Conservation (phyloP, 768 basidiomycete genomes). For the Hericium erinaceus region DNA sequence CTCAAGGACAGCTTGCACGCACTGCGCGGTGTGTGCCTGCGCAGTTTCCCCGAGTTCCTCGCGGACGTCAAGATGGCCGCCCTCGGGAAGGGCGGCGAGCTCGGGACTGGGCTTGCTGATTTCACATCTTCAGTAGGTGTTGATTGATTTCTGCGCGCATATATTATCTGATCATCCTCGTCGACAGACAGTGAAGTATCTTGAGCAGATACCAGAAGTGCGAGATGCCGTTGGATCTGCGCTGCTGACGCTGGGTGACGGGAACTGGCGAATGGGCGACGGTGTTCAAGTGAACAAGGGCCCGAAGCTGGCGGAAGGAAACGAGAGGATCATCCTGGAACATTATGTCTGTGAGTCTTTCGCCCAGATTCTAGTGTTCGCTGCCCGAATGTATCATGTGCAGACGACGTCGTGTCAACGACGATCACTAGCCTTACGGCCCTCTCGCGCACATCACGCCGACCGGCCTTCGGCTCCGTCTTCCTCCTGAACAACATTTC, state of each 20-base stretch:
- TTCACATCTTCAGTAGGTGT: slow-evolving; percentile 43
- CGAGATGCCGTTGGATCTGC: slow-evolving; percentile 57
- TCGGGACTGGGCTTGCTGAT: slow-evolving; percentile 56
- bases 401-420: slow-evolving; percentile 72
- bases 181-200: slow-evolving; percentile 52
- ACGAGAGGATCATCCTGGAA: slow-evolving; percentile 55
- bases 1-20: slow-evolving; percentile 59
- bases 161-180: not conserved
- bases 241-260: slow-evolving; percentile 66
- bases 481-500: slow-evolving; percentile 77
- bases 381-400: not conserved
- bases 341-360: slow-evolving; percentile 59
- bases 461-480: slow-evolving; percentile 61
- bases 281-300: slow-evolving; percentile 47
- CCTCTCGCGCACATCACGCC: slow-evolving; percentile 48
- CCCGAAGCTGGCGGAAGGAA: slow-evolving; percentile 38
- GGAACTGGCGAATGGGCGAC: slow-evolving; percentile 90
- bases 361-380: not conserved
- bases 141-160: not conserved
- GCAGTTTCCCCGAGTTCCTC: slow-evolving; percentile 79
- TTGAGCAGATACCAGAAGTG: slow-evolving; percentile 64
- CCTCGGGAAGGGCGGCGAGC: slow-evolving; percentile 43
- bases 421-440: slow-evolving; percentile 50
- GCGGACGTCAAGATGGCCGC: slow-evolving; percentile 68
- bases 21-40: slow-evolving; percentile 58